Evolutionary conservation across 2,329 filamentous ascomycete species (phyloP), one percentile per base, ranked within the genome.

Genomic region (Coleophoma crateriformis): DNA sequence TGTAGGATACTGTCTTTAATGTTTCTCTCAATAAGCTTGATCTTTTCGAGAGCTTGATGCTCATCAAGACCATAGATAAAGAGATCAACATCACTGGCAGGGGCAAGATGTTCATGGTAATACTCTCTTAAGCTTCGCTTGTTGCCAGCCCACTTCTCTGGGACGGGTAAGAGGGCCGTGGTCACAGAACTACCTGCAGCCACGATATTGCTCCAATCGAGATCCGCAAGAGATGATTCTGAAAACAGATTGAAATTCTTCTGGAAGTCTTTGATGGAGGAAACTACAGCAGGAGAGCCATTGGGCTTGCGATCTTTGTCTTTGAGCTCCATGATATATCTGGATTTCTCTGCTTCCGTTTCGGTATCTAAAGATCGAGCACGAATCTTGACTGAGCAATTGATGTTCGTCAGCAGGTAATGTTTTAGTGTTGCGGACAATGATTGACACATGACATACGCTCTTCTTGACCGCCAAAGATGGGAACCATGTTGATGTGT

Each of bases 71-170:
- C 89, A 60, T 94, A 92, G 32, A 95, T 69, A 64, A 95, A 95
- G 2, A 95, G 75, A 64, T 95, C 90, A 10, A 95, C 87, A 65
- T 95, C 90, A 4, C 88, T 92, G 1, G 89, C 88, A 0, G 89
- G 89, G 11, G 87, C 87, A 54, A 92, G 79, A 53, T 83, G 81
- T 61, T 91, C 82, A 61, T 95, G 90, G 57, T 92, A 95, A 65
- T 90, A 95, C 68, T 85, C 72, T 63, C 85, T 72, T 57, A 84
- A 69, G 52, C 74, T 73, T 47, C 79, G 75, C 71, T 88, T 88
- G 42, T 81, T 84, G 33, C 71, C 68, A 45, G 73, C 77, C 66
- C 82, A 81, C 53, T 81, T 68, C 3, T 78, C 68, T 6, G 84
- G 85, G 6, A 89, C 80, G 0, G 88, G 86, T 13, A 95, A 68